Conservation (phyloP, 2,329 filamentous ascomycete genomes). For the Stylonectria norvegica region DNA sequence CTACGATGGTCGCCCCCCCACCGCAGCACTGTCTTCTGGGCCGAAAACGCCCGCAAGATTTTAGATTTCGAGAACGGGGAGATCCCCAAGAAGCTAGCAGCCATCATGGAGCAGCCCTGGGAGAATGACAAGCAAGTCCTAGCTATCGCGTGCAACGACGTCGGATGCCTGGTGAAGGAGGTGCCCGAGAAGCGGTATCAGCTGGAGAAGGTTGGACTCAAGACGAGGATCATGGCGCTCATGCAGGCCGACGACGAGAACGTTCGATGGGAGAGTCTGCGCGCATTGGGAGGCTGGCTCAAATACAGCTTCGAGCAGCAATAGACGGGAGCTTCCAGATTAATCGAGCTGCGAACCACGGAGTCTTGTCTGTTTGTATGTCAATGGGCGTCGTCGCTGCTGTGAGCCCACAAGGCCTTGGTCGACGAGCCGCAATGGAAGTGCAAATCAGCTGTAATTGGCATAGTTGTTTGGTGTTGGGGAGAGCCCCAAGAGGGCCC, state of each 20-base stretch:
- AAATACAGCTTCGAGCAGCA: constrained; percentile 59
- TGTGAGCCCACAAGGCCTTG: constrained; percentile 18
- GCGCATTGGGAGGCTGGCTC: constrained; percentile 68
- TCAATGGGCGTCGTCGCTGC: constrained; percentile 20
- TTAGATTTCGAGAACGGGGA: constrained; percentile 78
- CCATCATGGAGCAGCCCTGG: constrained; percentile 73
- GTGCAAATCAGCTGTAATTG: constrained; percentile 28
- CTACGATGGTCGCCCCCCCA: constrained; percentile 92
- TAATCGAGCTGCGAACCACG: constrained; percentile 2
- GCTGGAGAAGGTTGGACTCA: constrained; percentile 80
- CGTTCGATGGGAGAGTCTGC: constrained; percentile 88
- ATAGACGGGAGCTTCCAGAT: constrained; percentile 10
- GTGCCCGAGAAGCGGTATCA: constrained; percentile 78
- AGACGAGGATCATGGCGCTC: constrained; percentile 85
- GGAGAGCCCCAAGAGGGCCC: constrained; percentile 10
- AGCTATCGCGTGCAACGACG: constrained; percentile 89
- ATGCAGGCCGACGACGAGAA: constrained; percentile 88
- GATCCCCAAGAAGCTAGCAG: constrained; percentile 75
- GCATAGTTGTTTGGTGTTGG: constrained; percentile 28
- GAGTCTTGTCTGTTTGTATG: constrained; percentile 16
- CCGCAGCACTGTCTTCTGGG: constrained; percentile 83
- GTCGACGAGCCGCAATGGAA: constrained; percentile 25
- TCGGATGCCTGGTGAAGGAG: constrained; percentile 84
- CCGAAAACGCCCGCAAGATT: constrained; percentile 84
- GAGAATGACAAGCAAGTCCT: constrained; percentile 82